These are phyloP conservation scores for Triticum timopheevii DNA, from an alignment of 176 grass and related monocot species.

Conservation along the genomic window DNA sequence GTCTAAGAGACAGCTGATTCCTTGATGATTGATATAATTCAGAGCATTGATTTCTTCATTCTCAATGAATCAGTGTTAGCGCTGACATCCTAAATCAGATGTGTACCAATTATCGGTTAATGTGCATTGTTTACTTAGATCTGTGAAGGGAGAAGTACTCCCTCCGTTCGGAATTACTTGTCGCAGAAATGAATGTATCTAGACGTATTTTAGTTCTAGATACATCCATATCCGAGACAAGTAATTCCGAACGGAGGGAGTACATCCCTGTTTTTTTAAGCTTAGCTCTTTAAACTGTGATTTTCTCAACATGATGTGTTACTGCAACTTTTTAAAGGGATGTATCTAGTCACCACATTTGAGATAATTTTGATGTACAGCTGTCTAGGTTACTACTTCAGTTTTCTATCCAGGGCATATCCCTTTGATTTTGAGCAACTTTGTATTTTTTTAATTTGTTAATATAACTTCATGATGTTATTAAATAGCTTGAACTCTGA, in stretches of 20 bases:
- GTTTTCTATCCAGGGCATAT: neutral
- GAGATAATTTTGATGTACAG: neutral
- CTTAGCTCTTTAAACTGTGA: neutral
- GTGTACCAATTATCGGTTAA: neutral
- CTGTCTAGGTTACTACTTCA: neutral
- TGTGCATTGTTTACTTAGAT: neutral
- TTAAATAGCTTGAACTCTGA: neutral
- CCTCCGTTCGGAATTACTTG: no score
- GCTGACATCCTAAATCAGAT: neutral
- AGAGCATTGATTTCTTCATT: neutral
- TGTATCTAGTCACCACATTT: neutral
- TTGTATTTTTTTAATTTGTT: neutral
- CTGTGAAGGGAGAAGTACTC: neutral
- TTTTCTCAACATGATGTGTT: neutral
- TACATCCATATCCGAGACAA: no score
- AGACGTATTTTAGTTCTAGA: no score
- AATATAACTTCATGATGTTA: neutral
- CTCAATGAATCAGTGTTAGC: neutral
- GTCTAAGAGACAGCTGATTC: neutral
- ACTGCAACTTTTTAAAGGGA: neutral
- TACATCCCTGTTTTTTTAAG: neutral
- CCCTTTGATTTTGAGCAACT: neutral
- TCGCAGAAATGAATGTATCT: no score
- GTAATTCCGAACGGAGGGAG: no score
- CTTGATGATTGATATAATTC: neutral